Base-by-base conservation (phyloP, 1,284 basidiomycete genomes). In the Pseudozyma hubeiensis region DNA sequence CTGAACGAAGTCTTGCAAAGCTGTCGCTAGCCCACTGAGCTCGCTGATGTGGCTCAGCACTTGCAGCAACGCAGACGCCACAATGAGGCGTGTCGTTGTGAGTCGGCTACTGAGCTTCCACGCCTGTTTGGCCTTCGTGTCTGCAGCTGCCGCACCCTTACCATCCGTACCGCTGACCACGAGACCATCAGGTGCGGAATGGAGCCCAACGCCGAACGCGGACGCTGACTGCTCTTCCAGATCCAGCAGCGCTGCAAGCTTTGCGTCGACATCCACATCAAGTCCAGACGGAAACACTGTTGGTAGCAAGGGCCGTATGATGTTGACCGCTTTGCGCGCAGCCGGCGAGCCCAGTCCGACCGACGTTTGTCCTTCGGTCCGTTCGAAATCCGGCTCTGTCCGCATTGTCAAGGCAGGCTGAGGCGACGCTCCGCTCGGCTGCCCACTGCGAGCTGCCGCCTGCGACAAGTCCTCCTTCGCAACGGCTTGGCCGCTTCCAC, bases 281-380 rank as follows among this genome's bases (percentile, higher is more conserved):
- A 75, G 49, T n/a, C 64, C 67, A 4, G 49, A 35, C 1, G 81
- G 80, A 30, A 76, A 62, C 10, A 82, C 65, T 11, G 69, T 53
- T 3, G 67, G 60, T n/a, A 81, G 55, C 35, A 82, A 33, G 4
- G 81, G 80, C 3, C 72, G 65, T 29, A 82, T 37, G 41, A 75
- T 79, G 29, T 53, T 56, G 49, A 74, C 54, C 37, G 78, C 73
- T 43, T 79, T 79, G 46, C 65, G 53, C 1, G 72, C 78, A 10
- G 63, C 73, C 1, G 68, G 58, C 2, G 62, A 61, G 19, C 53
- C 66, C 6, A 70, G 14, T 19, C 63, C 45, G 19, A 72, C 56
- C 5, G 40, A 40, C 5, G 60, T 13, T 9, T 51, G 11, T 4
- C 35, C 45, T 14, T 34, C 9, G 13, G n/a, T 62, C 33, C 45